Evolutionary conservation across 1,284 basidiomycete genomes (phyloP).

Genomic region (Chalciporus sp.): DNA sequence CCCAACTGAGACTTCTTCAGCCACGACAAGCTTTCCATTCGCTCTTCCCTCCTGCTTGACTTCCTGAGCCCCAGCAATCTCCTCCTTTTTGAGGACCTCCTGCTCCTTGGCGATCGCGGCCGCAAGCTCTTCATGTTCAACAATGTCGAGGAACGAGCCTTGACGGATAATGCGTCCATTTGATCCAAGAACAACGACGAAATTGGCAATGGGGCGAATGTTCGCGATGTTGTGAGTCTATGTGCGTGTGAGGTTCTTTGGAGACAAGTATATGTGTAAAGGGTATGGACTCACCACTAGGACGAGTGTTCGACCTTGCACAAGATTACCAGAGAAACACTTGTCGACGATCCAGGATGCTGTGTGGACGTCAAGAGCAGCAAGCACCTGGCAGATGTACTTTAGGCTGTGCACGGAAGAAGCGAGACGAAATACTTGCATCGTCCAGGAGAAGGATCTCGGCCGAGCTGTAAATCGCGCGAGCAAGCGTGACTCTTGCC

Average conservation of each 20-base stretch:
- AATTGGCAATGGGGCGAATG: conserved; percentile 56
- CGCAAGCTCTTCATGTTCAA: conserved; percentile 39
- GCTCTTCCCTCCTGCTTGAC: conserved; percentile 5
- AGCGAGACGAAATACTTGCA: conserved; percentile 40
- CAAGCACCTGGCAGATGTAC: conserved; percentile 9
- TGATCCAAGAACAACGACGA: conserved; percentile 53
- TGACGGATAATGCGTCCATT: conserved; percentile 48
- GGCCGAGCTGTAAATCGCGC: conserved; percentile 43
- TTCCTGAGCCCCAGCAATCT: conserved; percentile 4
- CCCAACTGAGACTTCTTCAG: conserved; percentile 64
- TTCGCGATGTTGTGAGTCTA: conserved; percentile 70
- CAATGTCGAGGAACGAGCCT: conserved; percentile 42
- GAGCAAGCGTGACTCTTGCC: conserved; percentile 45
- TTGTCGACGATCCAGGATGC: conserved; percentile 79
- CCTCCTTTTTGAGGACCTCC: conserved; percentile 32
- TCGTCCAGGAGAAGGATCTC: conserved; percentile 41
- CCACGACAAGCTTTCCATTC: conserved; percentile 56
- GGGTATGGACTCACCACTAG: conserved; percentile 55
- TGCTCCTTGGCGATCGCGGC: conserved; percentile 28
- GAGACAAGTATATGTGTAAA: background rate
- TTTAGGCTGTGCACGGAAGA: conserved; percentile 9
- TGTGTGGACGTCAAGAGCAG: conserved; percentile 51
- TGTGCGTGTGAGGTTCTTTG: background rate
- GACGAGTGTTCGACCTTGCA: conserved; percentile 70
- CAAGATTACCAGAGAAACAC: conserved; percentile 69